These are phyloP conservation scores for Claviceps digitariae DNA, from an alignment of 2,329 filamentous ascomycete species.

Conservation along the genomic window DNA sequence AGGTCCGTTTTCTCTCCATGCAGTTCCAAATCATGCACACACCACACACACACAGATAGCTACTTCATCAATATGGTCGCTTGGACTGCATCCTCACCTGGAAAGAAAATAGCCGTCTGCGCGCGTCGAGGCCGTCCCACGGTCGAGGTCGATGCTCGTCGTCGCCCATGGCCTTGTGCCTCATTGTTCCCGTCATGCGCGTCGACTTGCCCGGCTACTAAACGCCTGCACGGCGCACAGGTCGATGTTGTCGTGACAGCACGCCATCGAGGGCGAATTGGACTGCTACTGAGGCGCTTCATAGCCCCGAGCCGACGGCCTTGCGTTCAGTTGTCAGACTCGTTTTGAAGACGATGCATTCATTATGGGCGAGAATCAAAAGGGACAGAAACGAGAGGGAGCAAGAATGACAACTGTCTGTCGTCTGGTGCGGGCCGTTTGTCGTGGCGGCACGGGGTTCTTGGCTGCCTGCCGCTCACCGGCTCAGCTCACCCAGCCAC, in stretches of 20 bases:
- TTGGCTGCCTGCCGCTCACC: no score
- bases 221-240: background rate
- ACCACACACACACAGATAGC: no score
- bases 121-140: conserved; percentile 25
- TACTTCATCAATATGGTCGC: background rate
- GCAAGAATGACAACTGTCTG: background rate
- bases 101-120: conserved; percentile 47
- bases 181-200: conserved; percentile 8
- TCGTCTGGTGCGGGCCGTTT: background rate
- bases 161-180: background rate
- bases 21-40: background rate
- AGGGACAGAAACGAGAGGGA: background rate
- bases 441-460: no score
- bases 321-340: background rate
- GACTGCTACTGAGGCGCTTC: conserved; percentile 17
- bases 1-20: background rate
- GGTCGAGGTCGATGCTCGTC: conserved; percentile 5
- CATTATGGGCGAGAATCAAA: conserved; percentile 4
- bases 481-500: no score
- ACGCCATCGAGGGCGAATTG: conserved; percentile 15
- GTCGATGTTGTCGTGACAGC: background rate
- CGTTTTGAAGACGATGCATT: conserved; percentile 2
- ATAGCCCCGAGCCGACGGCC: conserved; percentile 17
- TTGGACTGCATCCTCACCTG: conserved; percentile 24
- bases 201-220: background rate